Evolutionary conservation across 306 rosid genomes (phyloP).

Genomic region (Castanea crenata): DNA sequence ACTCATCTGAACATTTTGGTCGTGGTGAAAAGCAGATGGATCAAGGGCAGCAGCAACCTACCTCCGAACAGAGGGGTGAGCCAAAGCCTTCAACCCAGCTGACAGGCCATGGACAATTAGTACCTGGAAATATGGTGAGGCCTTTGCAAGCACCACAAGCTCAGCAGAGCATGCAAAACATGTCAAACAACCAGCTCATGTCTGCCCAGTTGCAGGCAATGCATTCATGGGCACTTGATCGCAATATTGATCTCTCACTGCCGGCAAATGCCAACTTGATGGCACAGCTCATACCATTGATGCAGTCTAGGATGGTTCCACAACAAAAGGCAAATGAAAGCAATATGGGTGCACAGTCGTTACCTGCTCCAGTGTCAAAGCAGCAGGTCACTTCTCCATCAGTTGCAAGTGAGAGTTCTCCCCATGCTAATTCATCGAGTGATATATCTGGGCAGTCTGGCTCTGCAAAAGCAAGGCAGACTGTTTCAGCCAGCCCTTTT

Average conservation of each 20-base stretch:
- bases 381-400: conserved; percentile 71
- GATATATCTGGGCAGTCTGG: conserved; percentile 68
- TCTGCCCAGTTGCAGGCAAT: conserved; percentile 71
- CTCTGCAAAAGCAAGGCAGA: conserved; percentile 69
- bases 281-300: conserved; percentile 68
- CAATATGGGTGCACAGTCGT: conserved; percentile 60
- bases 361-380: conserved; percentile 61
- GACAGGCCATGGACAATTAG: conserved; percentile 45
- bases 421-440: conserved; percentile 70
- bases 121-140: conserved; percentile 64
- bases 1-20: conserved; percentile 58
- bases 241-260: conserved; percentile 72
- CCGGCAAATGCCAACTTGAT: conserved; percentile 71
- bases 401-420: conserved; percentile 67
- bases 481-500: conserved; percentile 57
- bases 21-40: conserved; percentile 75
- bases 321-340: conserved; percentile 65
- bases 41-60: conserved; percentile 65
- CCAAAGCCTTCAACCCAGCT: conserved; percentile 58
- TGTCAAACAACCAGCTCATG: conserved; percentile 62
- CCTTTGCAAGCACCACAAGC: conserved; percentile 56
- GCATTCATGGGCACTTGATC: conserved; percentile 84
- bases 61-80: conserved; percentile 65
- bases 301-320: conserved; percentile 71
- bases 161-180: conserved; percentile 60